Evolutionary conservation across 768 basidiomycete genomes (phyloP).

Genomic region (Thelephora ganbajun): DNA sequence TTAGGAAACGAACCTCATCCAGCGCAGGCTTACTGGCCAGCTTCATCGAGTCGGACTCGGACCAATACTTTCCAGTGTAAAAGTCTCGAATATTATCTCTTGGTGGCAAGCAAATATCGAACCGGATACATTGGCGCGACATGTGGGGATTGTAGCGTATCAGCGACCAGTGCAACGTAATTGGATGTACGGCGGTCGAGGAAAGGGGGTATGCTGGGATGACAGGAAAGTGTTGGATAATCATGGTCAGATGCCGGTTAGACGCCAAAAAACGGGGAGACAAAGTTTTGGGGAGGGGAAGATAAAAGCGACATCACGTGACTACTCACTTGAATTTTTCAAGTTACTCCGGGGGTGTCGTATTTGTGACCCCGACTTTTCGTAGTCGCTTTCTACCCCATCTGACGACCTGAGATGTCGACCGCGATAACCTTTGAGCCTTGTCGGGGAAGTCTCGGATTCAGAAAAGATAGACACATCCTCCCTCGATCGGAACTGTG

Average conservation of each 20-base stretch:
- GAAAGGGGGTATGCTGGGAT: background rate
- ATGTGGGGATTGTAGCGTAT: background rate
- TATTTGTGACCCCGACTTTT: background rate
- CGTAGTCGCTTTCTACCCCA: background rate
- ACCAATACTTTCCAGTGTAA: background rate
- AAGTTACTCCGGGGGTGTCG: background rate
- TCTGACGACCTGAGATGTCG: background rate
- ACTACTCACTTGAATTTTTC: background rate
- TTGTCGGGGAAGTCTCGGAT: background rate
- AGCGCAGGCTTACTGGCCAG: background rate
- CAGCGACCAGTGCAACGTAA: background rate
- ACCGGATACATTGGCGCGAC: background rate
- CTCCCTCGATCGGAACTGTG: background rate
- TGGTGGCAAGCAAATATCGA: background rate
- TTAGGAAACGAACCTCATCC: background rate
- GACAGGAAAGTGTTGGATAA: background rate
- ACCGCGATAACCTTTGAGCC: background rate
- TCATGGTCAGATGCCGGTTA: background rate
- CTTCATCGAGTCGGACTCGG: background rate
- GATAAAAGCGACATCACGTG: background rate
- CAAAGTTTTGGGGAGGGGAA: too few relatives aligned
- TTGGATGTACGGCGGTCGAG: background rate
- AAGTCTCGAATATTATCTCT: background rate
- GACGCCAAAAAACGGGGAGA: too few relatives aligned
- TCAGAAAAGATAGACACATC: background rate